These are phyloP conservation scores for Pueraria montana DNA, from an alignment of 306 rosid species.

Conservation along the genomic window DNA sequence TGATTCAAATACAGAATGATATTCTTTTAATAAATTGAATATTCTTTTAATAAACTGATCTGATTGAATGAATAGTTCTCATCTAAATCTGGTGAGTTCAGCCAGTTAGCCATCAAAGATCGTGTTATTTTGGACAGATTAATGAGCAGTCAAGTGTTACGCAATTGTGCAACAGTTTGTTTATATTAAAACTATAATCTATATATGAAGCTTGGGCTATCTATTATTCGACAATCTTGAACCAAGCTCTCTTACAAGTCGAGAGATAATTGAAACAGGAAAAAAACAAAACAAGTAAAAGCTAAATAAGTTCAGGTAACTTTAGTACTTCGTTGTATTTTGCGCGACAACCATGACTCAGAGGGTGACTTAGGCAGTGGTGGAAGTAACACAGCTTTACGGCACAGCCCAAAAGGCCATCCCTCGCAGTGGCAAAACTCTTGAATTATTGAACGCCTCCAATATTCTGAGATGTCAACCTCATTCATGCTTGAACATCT, in stretches of 20 bases:
- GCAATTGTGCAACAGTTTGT: neutral
- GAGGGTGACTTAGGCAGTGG: constrained; percentile 95
- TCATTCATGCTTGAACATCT: constrained; percentile 74
- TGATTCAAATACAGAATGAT: neutral
- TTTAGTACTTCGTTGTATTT: constrained; percentile 54
- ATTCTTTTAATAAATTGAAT: neutral
- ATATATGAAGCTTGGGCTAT: constrained; percentile 12
- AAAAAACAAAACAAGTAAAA: neutral
- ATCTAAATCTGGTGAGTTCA: neutral
- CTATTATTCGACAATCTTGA: constrained; percentile 40
- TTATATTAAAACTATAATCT: neutral
- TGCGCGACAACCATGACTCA: constrained; percentile 77
- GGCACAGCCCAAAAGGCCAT: constrained; percentile 95
- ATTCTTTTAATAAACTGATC: neutral
- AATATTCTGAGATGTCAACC: constrained; percentile 55
- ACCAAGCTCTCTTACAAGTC: constrained; percentile 31
- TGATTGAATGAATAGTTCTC: neutral
- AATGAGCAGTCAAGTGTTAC: neutral
- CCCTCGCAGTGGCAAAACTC: constrained; percentile 89
- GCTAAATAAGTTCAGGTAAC: constrained; percentile 30
- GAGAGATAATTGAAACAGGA: neutral
- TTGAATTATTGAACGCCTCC: constrained; percentile 73
- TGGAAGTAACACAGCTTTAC: constrained; percentile 88
- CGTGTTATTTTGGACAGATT: neutral
- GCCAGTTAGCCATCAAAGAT: no score